These are phyloP conservation scores for Fraxinus paxiana DNA, from an alignment of 305 asterid genomes.

Conservation along the genomic window DNA sequence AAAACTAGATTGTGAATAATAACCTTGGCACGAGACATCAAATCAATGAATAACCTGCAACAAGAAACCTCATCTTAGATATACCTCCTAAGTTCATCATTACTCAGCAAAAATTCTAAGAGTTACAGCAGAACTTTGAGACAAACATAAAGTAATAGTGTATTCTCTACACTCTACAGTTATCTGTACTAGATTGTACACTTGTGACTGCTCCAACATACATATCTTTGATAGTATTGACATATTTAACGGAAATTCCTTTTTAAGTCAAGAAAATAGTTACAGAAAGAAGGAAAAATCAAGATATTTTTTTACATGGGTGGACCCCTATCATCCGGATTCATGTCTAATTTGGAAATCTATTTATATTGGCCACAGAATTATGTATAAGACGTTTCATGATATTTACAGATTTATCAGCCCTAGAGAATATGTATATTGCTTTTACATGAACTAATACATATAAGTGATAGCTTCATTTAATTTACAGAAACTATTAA, in stretches of 20 bases:
- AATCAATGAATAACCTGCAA: not conserved
- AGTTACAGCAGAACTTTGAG: not conserved
- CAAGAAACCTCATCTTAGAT: not conserved
- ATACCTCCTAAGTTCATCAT: not conserved
- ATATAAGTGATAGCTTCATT: not conserved
- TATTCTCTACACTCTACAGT: not conserved
- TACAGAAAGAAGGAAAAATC: not conserved
- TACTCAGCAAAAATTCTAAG: not conserved
- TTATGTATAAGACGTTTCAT: not conserved
- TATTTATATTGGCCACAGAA: not conserved
- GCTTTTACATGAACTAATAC: not conserved
- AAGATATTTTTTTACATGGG: not conserved
- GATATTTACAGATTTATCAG: not conserved
- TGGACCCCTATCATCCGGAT: not conserved
- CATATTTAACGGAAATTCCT: not conserved
- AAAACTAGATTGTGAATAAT: not conserved
- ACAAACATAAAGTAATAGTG: not conserved
- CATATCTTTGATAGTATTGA: not conserved
- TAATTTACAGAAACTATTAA: not conserved
- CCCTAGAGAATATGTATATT: not conserved
- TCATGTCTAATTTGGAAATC: not conserved
- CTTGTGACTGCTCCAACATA: not conserved
- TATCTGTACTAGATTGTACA: not conserved
- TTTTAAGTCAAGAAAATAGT: not conserved
- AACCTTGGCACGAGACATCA: not conserved